Base-by-base conservation (phyloP, 2,329 filamentous ascomycete genomes). In the Cadophora sp. region DNA sequence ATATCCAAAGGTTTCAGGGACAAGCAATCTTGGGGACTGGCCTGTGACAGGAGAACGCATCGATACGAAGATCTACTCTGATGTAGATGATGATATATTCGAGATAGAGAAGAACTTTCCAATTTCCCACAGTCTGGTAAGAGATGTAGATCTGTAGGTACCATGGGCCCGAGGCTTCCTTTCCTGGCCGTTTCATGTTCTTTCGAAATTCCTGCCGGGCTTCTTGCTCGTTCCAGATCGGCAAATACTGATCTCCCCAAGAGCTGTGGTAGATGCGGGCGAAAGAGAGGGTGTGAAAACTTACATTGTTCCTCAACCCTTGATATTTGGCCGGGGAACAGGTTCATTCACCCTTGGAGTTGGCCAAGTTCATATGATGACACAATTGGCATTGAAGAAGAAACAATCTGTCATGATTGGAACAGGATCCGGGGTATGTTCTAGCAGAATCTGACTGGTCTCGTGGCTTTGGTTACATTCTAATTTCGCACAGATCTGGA, bases 291-390 rank as follows among this genome's bases (percentile, higher is more conserved):
- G 79, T 3, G 80, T 87, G 1, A 80, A 80, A 66, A 83, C 84
- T 0, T 76, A 81, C 55, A 78, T 84, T 58, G 76, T 86, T 55
- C 83, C 83, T 79, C 77, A 79, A 0, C 83, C 82, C 0, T 79
- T 80, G 3, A 83, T 87, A 58, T 87, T 81, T 71, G 84, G 84
- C 22, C 66, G 71, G 0, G 82, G 83, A 7, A 77, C 75, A 0
- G 83, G 83, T 0, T 71, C 78, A 0, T 84, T 83, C 72, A 81
- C 84, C 46, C 75, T 68, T 9, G 68, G 71, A 0, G 79, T 79
- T 16, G 77, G 81, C 27, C 80, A 84, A 69, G 76, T 84, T 22
- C 80, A 80, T 12, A 72, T 68, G 11, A 68, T 81, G 9, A 78
- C 79, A 4, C 71, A 75, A 22, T 68, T 75, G 1, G 77, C 79